A percentile compares a stretch with the other conserved stretches of the same genome.
Evolutionary conservation across 2,329 filamentous ascomycete genomes (phyloP).

Genomic region (Botrytis sinoallii): DNA sequence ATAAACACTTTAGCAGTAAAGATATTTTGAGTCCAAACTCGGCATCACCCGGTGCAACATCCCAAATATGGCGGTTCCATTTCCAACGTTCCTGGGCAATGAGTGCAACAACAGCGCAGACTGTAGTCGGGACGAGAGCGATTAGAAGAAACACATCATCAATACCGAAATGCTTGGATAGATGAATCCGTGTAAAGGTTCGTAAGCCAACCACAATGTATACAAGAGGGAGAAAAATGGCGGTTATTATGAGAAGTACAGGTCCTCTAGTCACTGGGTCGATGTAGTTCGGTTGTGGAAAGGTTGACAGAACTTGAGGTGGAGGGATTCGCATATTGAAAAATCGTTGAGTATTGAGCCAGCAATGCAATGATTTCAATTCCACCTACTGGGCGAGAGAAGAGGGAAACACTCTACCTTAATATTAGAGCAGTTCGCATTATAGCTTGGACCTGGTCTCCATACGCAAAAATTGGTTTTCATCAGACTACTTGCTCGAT

Average conservation of each 20-base stretch:
- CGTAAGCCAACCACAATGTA: conserved; percentile 43
- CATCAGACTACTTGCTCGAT: neutral
- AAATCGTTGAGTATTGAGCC: conserved; percentile 10
- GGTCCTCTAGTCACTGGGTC: conserved; percentile 46
- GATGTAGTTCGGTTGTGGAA: conserved; percentile 45
- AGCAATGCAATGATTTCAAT: neutral
- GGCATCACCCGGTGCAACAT: conserved; percentile 37
- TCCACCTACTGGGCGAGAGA: neutral
- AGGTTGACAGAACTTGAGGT: conserved; percentile 2
- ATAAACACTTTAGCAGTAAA: conserved; percentile 40
- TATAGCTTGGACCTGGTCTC: conserved; percentile 5
- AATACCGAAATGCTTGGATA: conserved; percentile 46
- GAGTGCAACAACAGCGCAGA: conserved; percentile 38
- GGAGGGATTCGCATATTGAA: conserved; percentile 17
- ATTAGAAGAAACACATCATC: conserved; percentile 47
- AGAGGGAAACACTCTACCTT: conserved; percentile 6
- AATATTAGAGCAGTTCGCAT: neutral
- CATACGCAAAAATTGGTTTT: neutral
- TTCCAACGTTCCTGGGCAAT: conserved; percentile 38
- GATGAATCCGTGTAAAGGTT: conserved; percentile 45
- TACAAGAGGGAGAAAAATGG: conserved; percentile 42
- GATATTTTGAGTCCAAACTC: conserved; percentile 39
- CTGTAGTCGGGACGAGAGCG: conserved; percentile 38
- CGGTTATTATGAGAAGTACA: conserved; percentile 42
- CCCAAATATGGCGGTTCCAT: conserved; percentile 44